Percentiles rank a stretch among this genome's conserved stretches.
Conservation (phyloP, 495 filamentous ascomycete species). For the Astrothelium macrocarpum region DNA sequence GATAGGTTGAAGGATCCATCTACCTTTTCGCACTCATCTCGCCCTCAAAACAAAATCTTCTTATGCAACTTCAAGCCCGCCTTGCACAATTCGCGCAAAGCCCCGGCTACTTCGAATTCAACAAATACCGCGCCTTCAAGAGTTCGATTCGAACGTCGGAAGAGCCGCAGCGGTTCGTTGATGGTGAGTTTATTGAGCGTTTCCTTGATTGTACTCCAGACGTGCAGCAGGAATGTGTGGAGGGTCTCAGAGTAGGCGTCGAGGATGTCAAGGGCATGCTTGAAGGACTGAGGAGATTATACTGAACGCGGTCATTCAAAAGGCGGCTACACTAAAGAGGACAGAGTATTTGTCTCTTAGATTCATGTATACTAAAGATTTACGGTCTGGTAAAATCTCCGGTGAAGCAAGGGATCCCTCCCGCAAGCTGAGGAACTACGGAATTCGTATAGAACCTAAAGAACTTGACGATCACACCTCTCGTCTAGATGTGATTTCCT, state of each 20-base stretch:
- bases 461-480: neutral
- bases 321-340: neutral
- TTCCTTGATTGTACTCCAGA: constrained; percentile 62
- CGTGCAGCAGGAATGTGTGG: constrained; percentile 55
- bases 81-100: constrained; percentile 57
- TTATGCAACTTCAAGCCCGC: constrained; percentile 70
- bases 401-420: neutral
- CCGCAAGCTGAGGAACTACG: neutral
- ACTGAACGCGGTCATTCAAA: constrained; percentile 14
- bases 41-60: constrained; percentile 57
- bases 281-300: constrained; percentile 53
- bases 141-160: constrained; percentile 58
- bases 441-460: neutral
- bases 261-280: constrained; percentile 52
- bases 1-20: constrained; percentile 77
- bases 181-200: constrained; percentile 80
- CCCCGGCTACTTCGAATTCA: constrained; percentile 63
- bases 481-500: neutral
- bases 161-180: constrained; percentile 79
- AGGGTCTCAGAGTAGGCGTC: constrained; percentile 41
- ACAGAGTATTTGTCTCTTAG: too few relatives aligned
- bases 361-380: too few relatives aligned
- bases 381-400: neutral
- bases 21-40: constrained; percentile 78
- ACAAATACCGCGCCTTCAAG: constrained; percentile 66